Conservation (phyloP, 2,329 filamentous ascomycete genomes). For the Xylariales sp. region DNA sequence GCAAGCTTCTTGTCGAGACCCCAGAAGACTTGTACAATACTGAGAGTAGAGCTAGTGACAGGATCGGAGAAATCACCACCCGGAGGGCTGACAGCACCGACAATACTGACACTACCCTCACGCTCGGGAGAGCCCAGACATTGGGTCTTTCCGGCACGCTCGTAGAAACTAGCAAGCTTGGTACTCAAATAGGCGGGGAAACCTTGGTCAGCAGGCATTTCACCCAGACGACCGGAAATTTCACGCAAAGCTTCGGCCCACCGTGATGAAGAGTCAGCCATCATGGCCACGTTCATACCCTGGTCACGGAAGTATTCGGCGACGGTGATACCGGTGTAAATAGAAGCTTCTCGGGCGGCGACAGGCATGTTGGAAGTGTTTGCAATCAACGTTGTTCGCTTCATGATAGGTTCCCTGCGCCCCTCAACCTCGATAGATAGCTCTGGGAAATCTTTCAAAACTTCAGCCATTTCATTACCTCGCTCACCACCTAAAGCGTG, state of each 20-base stretch:
- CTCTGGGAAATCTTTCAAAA: constrained; percentile 99
- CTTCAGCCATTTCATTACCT: constrained; percentile 99
- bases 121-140: constrained; percentile 90
- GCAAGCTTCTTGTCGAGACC: constrained; percentile 99
- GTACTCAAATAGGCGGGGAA: constrained; percentile 97
- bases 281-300: constrained; percentile 98
- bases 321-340: constrained; percentile 95
- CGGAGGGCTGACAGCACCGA: constrained; percentile 95
- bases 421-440: constrained; percentile 94
- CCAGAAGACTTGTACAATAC: constrained; percentile 99
- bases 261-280: constrained; percentile 97
- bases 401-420: constrained; percentile 99
- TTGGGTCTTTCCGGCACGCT: constrained; percentile 90
- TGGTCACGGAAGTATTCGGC: constrained; percentile 98
- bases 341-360: constrained; percentile 96
- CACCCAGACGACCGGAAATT: constrained; percentile 96
- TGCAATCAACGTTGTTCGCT: constrained; percentile 97
- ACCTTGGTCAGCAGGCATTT: constrained; percentile 99
- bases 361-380: constrained; percentile 99
- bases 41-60: constrained; percentile 90
- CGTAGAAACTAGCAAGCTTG: constrained; percentile 99
- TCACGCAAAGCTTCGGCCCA: constrained; percentile 99
- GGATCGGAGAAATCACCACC: constrained; percentile 99
- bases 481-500: constrained; percentile 73
- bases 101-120: constrained; percentile 93